Evolutionary conservation across 495 filamentous ascomycete species (phyloP), one percentile per base, ranked within the genome.

Genomic region (Cercophora sp.): DNA sequence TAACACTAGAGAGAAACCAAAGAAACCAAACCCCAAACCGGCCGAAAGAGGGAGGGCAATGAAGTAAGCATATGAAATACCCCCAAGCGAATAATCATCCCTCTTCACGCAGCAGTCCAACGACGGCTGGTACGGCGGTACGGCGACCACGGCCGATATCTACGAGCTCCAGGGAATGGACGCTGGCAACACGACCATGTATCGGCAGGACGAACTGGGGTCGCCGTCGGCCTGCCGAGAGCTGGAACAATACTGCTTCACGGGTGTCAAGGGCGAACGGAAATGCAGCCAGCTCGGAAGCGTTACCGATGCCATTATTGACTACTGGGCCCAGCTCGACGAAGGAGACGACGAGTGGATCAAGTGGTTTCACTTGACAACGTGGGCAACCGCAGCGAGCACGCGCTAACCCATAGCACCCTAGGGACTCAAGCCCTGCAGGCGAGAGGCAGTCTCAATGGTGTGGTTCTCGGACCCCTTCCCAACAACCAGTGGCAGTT

Each of bases 401-500:
- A 20, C 16, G 2, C n/a, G 43, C 3, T 8, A 23, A 3, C 32
- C 20, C 6, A 13, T 45, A 4, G 9, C 15, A 26, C 26, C 4
- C 18, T 42, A 4, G 44, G 29, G 4, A 24, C 34, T 1, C 46
- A 23, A 8, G 25, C 24, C 8, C 46, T 45, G 8, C 13, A 8
- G 26, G 19, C 52, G 2, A 32, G 44, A 16, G 15, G 41, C 34
- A 31, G 24, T 11, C 47, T 48, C 27, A 37, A 34, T 5, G 48
- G 42, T 5, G n/a, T 16, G 16, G 35, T 55, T 10, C 39, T 44
- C 22, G 57, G 54, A n/a, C 26, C 15, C 5, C 42, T 66, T 8
- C 67, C 66, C 0, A 29, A 58, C 1, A 65, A 54, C 36, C 69
- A 72, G 50, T 72, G 67, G 67, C 56, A 59, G 40, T 54, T 58